Base-by-base conservation (phyloP, 1,139 yeast species). In the Kurtzmaniella quercitrusa region DNA sequence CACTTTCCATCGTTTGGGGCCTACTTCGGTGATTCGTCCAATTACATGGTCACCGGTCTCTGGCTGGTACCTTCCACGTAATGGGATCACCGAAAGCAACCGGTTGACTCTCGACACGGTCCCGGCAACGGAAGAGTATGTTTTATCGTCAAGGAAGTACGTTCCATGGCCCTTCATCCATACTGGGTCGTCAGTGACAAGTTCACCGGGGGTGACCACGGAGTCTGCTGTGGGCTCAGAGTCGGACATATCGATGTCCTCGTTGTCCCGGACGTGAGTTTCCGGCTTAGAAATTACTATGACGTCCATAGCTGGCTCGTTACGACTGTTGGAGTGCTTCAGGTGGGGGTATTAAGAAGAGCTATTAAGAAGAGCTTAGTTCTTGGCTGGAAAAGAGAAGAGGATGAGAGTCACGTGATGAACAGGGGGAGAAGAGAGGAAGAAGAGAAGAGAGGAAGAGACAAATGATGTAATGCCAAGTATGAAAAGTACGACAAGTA, bases 81-180 rank as follows among this genome's bases (percentile, higher is more conserved):
- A 74, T 1, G 98, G 96, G 37, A 81, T 70, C 16, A 94, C 98
- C 59, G 94, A 84, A 46, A 93, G 71, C 48, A 93, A 73, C 54
- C 93, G 80, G 65, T 93, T 93, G 43, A 91, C 97, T 53, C 94
- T 74, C 1, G 88, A 79, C 14, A 94, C 83, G 16, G 82, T 82
- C 3, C 99, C 99, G 0, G 96, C 97, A 3, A 93, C 96, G 0
- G 97, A 84, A 1, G 96, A 85, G 60, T 80, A 90, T 1, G 97
- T 90, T 53, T 77, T 71, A 46, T 78, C 80, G 31, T 79, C 79
- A 37, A 84, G 68, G 50, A 85, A 81, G 61, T 89, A 93, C 0
- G 98, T 94, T 2, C 98, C 98, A 61, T 94, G 99, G 29, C 98
- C 99, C 61, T 95, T 81, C 98, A 94, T 94, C 97, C 98, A 93